A percentile compares a stretch with the other conserved stretches of the same genome.
Evolutionary conservation across 768 basidiomycete genomes (phyloP).

Genomic region (Candolleomyces eurysporus): DNA sequence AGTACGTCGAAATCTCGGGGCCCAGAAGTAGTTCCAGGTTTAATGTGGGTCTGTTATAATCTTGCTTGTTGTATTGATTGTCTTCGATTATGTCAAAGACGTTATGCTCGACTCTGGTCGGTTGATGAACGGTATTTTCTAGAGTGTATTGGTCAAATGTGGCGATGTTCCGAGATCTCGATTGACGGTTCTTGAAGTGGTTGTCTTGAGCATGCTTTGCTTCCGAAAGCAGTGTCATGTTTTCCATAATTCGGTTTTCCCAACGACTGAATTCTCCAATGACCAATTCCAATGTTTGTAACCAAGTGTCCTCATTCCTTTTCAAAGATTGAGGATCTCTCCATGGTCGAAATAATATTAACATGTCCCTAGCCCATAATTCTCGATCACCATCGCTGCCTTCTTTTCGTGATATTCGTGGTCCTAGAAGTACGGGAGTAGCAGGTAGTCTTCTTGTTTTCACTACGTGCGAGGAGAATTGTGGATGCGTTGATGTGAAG

Average conservation of each 20-base stretch:
- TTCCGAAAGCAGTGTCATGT: constrained; percentile 5
- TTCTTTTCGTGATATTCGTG: neutral
- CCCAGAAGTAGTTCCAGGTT: no score
- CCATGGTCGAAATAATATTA: constrained; percentile 8
- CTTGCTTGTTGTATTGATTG: no score
- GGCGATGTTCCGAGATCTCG: neutral
- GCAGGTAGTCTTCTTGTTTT: neutral
- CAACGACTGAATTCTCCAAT: neutral
- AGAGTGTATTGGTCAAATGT: no score
- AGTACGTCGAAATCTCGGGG: no score
- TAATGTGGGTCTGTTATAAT: no score
- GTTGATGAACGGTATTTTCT: no score
- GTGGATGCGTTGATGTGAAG: neutral
- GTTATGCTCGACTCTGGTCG: no score
- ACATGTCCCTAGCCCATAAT: constrained; percentile 6
- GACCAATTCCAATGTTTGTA: neutral
- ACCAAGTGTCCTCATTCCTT: neutral
- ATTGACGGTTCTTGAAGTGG: neutral
- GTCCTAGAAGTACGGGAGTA: neutral
- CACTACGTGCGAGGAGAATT: neutral
- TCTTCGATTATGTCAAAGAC: no score
- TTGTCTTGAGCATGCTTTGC: constrained; percentile 3
- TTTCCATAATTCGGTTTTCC: neutral
- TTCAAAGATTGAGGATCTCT: neutral
- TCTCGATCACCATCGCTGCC: neutral